Evolutionary conservation across 164 flowering plant genomes (phyloP).

Genomic region (Macadamia integrifolia): DNA sequence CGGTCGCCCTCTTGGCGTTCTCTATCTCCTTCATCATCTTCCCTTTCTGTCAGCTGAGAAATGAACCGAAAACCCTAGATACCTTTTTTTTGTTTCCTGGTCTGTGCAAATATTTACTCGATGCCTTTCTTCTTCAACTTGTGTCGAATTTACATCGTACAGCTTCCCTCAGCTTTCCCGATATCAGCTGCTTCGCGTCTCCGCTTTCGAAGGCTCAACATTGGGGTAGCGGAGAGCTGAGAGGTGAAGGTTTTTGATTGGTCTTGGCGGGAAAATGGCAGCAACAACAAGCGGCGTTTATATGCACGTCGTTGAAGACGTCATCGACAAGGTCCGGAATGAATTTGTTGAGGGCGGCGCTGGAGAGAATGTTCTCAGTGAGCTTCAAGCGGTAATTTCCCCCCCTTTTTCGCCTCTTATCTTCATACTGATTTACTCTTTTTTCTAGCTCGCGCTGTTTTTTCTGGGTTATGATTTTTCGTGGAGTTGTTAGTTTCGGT

Average conservation of each 20-base stretch:
- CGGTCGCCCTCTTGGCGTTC: not conserved
- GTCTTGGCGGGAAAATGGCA: constrained; percentile 28
- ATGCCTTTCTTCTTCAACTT: constrained; percentile 4
- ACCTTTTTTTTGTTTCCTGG: not conserved
- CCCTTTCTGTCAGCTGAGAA: constrained; percentile 1
- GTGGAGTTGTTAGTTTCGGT: not conserved
- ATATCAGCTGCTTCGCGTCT: not conserved
- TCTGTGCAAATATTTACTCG: not conserved
- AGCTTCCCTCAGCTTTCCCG: not conserved
- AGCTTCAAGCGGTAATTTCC: constrained; percentile 73
- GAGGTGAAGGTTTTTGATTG: not conserved
- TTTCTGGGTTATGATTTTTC: too few species aligned
- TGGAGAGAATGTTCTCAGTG: constrained; percentile 65
- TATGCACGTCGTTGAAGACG: constrained; percentile 82
- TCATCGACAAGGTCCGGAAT: constrained; percentile 76
- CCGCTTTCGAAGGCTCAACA: not conserved
- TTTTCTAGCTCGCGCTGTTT: not conserved
- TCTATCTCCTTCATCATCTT: constrained; percentile 8
- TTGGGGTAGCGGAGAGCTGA: not conserved
- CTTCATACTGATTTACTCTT: not conserved
- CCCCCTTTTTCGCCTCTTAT: not conserved
- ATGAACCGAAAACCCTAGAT: constrained; percentile 16
- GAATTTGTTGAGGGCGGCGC: constrained; percentile 74
- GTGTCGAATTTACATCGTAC: constrained; percentile 4
- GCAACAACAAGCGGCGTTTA: constrained; percentile 62